Evolutionary conservation across 306 rosid species (phyloP), one percentile per base, ranked within the genome.

Genomic region (Lathyrus sativus): DNA sequence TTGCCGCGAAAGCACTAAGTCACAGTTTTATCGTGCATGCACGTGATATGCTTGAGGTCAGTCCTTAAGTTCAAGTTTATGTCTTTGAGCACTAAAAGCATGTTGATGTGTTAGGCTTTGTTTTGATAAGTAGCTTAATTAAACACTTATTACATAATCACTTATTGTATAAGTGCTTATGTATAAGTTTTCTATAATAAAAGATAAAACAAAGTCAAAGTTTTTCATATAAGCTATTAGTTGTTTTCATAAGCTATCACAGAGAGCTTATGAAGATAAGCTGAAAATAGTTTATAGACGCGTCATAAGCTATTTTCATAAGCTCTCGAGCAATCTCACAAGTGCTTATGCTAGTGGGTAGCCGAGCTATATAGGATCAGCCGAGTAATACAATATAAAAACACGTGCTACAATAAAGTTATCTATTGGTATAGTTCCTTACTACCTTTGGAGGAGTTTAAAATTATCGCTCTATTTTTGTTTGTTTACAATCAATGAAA

Each of bases 11-110:
- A 77, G 97, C 99, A 41, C 81, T 93, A 68, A 73, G 85, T 88
- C 99, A 90, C 78, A 93, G 97, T 80, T 93, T 83, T 82, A 82
- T 87, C 33, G 99, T 88, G 67, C 65, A 83, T 78, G 96, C 96
- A 31, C 83, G 86, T 56, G 92, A 90, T 81, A 90, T 93, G 90
- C 90, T 84, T 49, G 97, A 93, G 97, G 99, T 93, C 51, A 67
- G 91, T 78, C 41, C 59, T 65, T 59, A 60, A 74, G 46, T 65
- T 57, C 11, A 11, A 43, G 50, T 66, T 63, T 54, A 11, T 39
- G 26, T 67, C 11, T 71, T n/a, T 50, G 45, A 33, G 18, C 59
- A 13, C 12, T 45, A 38, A 72, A 24, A 56, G 66, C 31, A 53
- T 28, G 6, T 53, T 53, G 58, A 53, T 11, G 33, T 19, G 58